These are phyloP conservation scores for Aspergillus wentii DNA, from an alignment of 495 filamentous ascomycete species.

Conservation along the genomic window DNA sequence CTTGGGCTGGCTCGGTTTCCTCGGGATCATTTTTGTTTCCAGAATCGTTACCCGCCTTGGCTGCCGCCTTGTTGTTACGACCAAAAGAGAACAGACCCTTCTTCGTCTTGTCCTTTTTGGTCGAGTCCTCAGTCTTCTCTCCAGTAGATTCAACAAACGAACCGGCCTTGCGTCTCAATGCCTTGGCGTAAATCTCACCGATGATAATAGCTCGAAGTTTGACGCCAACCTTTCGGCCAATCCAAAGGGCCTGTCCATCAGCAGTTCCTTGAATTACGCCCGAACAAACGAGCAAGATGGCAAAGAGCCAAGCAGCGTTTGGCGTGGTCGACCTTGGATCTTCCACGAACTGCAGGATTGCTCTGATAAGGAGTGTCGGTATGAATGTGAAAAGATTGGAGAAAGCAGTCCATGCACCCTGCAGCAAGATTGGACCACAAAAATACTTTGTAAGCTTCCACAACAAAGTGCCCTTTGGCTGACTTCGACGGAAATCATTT, in stretches of 20 bases:
- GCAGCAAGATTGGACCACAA: constrained; percentile 65
- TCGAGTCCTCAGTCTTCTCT: constrained; percentile 33
- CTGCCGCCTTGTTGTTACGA: constrained; percentile 53
- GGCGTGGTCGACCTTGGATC: constrained; percentile 69
- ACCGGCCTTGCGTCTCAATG: constrained; percentile 84
- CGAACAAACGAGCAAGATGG: constrained; percentile 80
- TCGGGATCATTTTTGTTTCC: constrained; percentile 33
- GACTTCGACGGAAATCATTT: constrained; percentile 75
- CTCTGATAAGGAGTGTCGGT: constrained; percentile 84
- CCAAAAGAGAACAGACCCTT: constrained; percentile 47
- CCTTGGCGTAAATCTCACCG: constrained; percentile 96
- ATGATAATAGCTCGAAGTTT: constrained; percentile 90
- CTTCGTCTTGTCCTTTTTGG: constrained; percentile 42
- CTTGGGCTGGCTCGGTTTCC: constrained; percentile 51
- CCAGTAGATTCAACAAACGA: constrained; percentile 57
- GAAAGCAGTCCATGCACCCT: constrained; percentile 74
- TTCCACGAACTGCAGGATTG: constrained; percentile 91
- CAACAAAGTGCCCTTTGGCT: constrained; percentile 76
- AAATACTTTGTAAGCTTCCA: constrained; percentile 85
- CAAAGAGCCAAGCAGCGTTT: constrained; percentile 95
- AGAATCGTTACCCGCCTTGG: constrained; percentile 25
- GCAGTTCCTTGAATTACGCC: constrained; percentile 72
- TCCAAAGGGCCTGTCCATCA: constrained; percentile 85
- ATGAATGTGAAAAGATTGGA: constrained; percentile 80
- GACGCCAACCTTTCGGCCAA: constrained; percentile 91